phyloP scores from a whole-genome alignment of 2,329 filamentous ascomycete species.

The Alternaria triticina region DNA sequence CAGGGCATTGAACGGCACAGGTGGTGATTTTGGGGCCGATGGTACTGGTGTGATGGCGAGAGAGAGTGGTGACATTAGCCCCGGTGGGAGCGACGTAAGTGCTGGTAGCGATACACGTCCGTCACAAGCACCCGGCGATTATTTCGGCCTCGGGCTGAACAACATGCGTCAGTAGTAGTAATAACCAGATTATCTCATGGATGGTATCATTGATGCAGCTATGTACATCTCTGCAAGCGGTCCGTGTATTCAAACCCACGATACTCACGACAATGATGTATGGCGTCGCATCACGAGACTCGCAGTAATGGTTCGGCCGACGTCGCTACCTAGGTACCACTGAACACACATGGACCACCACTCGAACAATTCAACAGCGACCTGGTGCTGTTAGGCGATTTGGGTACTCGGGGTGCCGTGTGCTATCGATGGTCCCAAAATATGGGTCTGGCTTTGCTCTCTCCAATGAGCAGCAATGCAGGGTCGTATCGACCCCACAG shows the following conservation, averaged over 20 bases:
- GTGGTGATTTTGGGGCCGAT: conserved; percentile 1
- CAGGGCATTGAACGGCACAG: background rate
- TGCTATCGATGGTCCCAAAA: background rate
- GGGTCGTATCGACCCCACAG: conserved; percentile 11
- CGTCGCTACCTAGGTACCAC: background rate
- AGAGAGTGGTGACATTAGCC: conserved; percentile 25
- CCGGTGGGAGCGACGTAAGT: conserved; percentile 19
- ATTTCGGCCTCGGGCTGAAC: conserved; percentile 29
- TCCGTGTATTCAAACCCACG: background rate
- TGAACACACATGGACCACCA: background rate
- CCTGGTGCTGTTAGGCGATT: background rate
- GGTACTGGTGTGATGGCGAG: conserved; percentile 11
- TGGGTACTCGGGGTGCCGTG: background rate
- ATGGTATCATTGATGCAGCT: background rate
- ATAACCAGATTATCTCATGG: background rate
- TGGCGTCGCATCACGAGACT: background rate
- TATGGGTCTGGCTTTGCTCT: background rate
- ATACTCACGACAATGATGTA: background rate
- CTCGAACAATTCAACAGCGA: background rate
- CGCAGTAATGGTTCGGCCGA: background rate
- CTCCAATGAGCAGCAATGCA: background rate
- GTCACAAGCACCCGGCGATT: conserved; percentile 20
- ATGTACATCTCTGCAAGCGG: background rate
- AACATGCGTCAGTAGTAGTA: conserved; percentile 2
- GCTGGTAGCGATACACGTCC: conserved; percentile 15